phyloP scores from a whole-genome alignment of 164 flowering plant species.

The Piper longum region DNA sequence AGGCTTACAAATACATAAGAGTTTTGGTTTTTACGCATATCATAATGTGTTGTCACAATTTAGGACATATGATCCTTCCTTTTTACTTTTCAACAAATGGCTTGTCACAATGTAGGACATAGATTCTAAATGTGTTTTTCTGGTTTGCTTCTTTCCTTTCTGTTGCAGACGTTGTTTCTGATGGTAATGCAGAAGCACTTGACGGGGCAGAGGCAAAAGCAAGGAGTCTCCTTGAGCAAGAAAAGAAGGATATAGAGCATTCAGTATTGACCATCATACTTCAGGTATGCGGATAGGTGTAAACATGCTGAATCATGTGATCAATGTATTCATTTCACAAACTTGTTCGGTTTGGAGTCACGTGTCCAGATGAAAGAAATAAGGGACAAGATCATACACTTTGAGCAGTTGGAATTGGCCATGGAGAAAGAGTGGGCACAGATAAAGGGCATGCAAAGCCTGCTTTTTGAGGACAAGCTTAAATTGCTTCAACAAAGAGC shows the following conservation, averaged over 20 bases:
- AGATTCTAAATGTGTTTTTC: not conserved
- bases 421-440: slow-evolving; percentile 65
- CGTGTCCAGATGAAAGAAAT: slow-evolving; percentile 58
- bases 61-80: not conserved
- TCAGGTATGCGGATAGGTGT: slow-evolving; percentile 36
- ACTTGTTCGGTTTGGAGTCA: not conserved
- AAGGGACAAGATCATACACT: slow-evolving; percentile 39
- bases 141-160: not conserved
- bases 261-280: slow-evolving; percentile 42
- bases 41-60: not conserved
- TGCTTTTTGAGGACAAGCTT: slow-evolving; percentile 57
- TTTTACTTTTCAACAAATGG: not conserved
- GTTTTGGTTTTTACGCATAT: too few species aligned
- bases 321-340: not conserved
- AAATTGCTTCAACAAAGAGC: slow-evolving; percentile 34
- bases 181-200: slow-evolving; percentile 13
- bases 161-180: slow-evolving; percentile 21
- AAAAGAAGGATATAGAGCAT: slow-evolving; percentile 48
- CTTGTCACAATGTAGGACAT: not conserved
- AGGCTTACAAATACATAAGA: too few species aligned
- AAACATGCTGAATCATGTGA: not conserved
- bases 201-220: slow-evolving; percentile 36
- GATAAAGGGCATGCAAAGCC: slow-evolving; percentile 40
- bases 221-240: slow-evolving; percentile 32
- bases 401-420: slow-evolving; percentile 55